Percentiles rank a stretch among this genome's conserved stretches.
Conservation (phyloP, 208 protist genomes). For the Trypanosoma brucei region DNA sequence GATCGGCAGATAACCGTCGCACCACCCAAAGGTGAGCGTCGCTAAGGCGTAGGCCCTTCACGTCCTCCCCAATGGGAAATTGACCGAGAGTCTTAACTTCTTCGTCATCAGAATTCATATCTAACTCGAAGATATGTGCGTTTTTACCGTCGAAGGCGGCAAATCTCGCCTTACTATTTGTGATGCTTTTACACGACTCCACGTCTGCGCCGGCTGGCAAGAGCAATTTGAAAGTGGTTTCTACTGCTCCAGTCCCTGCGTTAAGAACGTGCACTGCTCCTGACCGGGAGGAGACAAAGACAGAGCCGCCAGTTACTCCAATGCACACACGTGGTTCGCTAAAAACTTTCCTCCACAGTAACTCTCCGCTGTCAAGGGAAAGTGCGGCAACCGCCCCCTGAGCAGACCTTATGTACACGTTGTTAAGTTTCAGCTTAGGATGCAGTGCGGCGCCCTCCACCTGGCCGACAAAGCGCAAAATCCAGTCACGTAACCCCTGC, state of each 20-base stretch:
- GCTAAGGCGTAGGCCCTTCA: slow-evolving; percentile 1
- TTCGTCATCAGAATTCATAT: slow-evolving; percentile 14
- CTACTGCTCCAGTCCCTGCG: slow-evolving; percentile 41
- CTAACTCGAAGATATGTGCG: slow-evolving; percentile 38
- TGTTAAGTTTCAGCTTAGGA: slow-evolving; percentile 20
- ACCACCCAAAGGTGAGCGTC: slow-evolving; percentile 16
- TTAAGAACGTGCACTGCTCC: slow-evolving; percentile 54
- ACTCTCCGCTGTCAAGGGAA: slow-evolving; percentile 22
- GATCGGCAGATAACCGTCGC: slow-evolving; percentile 1
- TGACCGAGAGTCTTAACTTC: not conserved
- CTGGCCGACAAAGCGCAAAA: slow-evolving; percentile 67
- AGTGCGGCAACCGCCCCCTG: slow-evolving; percentile 73
- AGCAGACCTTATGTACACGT: slow-evolving; percentile 49
- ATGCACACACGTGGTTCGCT: slow-evolving; percentile 51
- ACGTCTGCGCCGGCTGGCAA: slow-evolving; percentile 21
- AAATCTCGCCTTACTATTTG: slow-evolving; percentile 24
- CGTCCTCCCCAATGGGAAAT: slow-evolving; percentile 10
- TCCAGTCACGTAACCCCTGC: slow-evolving; percentile 78
- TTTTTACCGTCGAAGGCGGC: slow-evolving; percentile 22
- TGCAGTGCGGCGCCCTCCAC: slow-evolving; percentile 57
- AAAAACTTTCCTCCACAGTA: slow-evolving; percentile 61
- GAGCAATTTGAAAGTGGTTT: slow-evolving; percentile 42
- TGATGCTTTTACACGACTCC: slow-evolving; percentile 32
- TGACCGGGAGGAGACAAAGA: slow-evolving; percentile 39
- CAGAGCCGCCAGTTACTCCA: slow-evolving; percentile 19